These are phyloP conservation scores for Tuber magnatum DNA, from an alignment of 495 filamentous ascomycete genomes.

Conservation along the genomic window DNA sequence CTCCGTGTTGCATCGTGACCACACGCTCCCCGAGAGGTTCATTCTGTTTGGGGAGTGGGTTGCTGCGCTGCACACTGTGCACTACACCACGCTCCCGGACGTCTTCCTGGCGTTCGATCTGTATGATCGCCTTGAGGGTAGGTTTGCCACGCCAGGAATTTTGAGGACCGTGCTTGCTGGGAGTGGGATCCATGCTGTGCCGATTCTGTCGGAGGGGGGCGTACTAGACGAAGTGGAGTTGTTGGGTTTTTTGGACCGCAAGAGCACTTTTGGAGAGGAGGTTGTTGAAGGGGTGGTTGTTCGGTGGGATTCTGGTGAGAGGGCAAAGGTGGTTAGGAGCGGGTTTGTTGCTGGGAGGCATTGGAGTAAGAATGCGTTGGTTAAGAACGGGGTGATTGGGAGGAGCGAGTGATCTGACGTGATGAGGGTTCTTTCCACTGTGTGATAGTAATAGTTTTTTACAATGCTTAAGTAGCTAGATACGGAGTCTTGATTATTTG, in stretches of 20 bases:
- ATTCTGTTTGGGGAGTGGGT: slow-evolving; percentile 32
- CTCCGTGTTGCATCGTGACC: slow-evolving; percentile 9
- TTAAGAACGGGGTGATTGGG: slow-evolving; percentile 34
- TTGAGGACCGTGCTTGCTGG: slow-evolving; percentile 5
- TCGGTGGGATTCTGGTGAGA: slow-evolving; percentile 24
- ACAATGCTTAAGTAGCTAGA: neutral
- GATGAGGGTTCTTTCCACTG: neutral
- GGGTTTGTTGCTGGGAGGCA: slow-evolving; percentile 39
- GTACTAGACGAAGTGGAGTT: slow-evolving; percentile 13
- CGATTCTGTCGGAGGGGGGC: slow-evolving; percentile 21
- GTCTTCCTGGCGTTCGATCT: slow-evolving; percentile 28
- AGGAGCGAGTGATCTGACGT: slow-evolving; percentile 21
- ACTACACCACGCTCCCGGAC: slow-evolving; percentile 16
- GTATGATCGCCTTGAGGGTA: slow-evolving; percentile 17
- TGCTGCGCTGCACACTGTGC: slow-evolving; percentile 20
- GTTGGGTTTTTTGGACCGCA: slow-evolving; percentile 15
- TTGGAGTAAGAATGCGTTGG: slow-evolving; percentile 33
- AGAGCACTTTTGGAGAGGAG: slow-evolving; percentile 16
- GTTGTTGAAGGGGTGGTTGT: slow-evolving; percentile 30
- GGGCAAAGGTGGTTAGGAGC: slow-evolving; percentile 41
- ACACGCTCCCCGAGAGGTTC: slow-evolving; percentile 13
- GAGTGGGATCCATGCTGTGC: slow-evolving; percentile 17
- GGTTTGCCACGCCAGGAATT: neutral
- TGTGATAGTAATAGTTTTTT: neutral
- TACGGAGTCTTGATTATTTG: neutral